Conservation (phyloP, 805 yeast genomes). For the Ogataea neopini region DNA sequence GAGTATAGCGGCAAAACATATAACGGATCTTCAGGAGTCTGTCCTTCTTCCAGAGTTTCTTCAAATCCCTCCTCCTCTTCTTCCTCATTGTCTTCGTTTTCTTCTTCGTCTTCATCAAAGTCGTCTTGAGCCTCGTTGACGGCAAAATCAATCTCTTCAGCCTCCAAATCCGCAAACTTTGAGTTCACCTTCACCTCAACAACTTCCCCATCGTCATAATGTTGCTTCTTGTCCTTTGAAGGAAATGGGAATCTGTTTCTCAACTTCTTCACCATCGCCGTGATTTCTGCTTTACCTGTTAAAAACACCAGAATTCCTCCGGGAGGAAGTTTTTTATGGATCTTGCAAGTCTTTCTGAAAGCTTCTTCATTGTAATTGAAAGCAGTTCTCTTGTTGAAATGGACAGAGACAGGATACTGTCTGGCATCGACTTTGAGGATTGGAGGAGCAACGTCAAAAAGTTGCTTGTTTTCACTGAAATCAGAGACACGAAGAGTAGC, state of each 20-base stretch:
- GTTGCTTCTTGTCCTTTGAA: slow-evolving; percentile 19
- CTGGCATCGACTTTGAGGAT: slow-evolving; percentile 87
- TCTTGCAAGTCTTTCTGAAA: slow-evolving; percentile 78
- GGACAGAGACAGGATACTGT: slow-evolving; percentile 90
- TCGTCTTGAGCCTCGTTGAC: slow-evolving; percentile 41
- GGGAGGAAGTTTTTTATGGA: slow-evolving; percentile 82
- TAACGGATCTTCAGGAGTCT: slow-evolving; percentile 72
- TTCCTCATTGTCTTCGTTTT: slow-evolving; percentile 44
- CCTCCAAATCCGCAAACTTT: slow-evolving; percentile 71
- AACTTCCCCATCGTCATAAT: slow-evolving; percentile 32
- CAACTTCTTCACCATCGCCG: slow-evolving; percentile 67
- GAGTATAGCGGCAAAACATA: slow-evolving; percentile 93
- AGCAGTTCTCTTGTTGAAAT: slow-evolving; percentile 80
- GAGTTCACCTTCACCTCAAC: slow-evolving; percentile 53
- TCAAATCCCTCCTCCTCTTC: slow-evolving; percentile 69
- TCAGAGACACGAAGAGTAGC: slow-evolving; percentile 95
- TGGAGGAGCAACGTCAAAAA: slow-evolving; percentile 81
- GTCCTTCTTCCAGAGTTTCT: slow-evolving; percentile 70
- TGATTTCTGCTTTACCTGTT: slow-evolving; percentile 94
- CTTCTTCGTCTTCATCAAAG: slow-evolving; percentile 36
- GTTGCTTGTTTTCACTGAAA: slow-evolving; percentile 74
- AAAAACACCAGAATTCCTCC: slow-evolving; percentile 92
- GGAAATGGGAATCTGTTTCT: slow-evolving; percentile 66
- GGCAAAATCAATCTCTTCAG: slow-evolving; percentile 80
- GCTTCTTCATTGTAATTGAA: slow-evolving; percentile 85